phyloP scores from a whole-genome alignment of 139 green algal genomes.

The Chlorella vulgaris region DNA sequence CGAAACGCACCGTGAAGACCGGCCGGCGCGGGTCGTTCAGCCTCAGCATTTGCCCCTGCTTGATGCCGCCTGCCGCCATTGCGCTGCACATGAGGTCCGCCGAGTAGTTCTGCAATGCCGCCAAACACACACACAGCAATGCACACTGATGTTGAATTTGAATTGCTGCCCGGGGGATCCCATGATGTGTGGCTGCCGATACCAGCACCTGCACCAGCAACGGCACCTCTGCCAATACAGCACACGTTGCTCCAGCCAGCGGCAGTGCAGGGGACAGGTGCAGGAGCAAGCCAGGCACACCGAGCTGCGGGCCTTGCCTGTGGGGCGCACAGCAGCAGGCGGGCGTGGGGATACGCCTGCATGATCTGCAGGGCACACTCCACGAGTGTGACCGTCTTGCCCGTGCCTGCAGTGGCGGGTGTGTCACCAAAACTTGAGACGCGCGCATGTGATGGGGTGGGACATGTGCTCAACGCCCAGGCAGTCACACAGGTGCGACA shows the following conservation, averaged over 20 bases:
- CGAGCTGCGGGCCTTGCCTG: neutral
- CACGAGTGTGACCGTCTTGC: constrained; percentile 80
- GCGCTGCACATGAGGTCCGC: constrained; percentile 62
- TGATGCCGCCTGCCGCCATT: constrained; percentile 39
- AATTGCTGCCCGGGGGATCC: too few species aligned
- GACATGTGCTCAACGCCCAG: too few species aligned
- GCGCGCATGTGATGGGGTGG: too few species aligned
- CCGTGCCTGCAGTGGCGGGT: constrained; percentile 52
- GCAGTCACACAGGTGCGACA: too few species aligned
- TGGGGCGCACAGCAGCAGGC: constrained; percentile 58
- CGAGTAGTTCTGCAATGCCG: constrained; percentile 49
- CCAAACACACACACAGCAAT: too few species aligned
- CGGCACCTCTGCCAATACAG: too few species aligned
- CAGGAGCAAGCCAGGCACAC: neutral
- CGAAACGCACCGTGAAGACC: constrained; percentile 23
- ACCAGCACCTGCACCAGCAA: too few species aligned
- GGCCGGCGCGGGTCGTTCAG: constrained; percentile 61
- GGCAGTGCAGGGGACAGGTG: too few species aligned
- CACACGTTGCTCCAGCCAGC: too few species aligned
- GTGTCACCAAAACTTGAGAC: neutral
- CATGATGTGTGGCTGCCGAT: too few species aligned
- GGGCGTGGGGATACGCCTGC: constrained; percentile 13
- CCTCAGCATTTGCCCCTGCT: constrained; percentile 41
- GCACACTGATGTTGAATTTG: too few species aligned
- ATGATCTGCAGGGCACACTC: constrained; percentile 59